Evolutionary conservation across 2,329 filamentous ascomycete genomes (phyloP), one percentile per base, ranked within the genome.

Genomic region (Diaporthe vaccinii): DNA sequence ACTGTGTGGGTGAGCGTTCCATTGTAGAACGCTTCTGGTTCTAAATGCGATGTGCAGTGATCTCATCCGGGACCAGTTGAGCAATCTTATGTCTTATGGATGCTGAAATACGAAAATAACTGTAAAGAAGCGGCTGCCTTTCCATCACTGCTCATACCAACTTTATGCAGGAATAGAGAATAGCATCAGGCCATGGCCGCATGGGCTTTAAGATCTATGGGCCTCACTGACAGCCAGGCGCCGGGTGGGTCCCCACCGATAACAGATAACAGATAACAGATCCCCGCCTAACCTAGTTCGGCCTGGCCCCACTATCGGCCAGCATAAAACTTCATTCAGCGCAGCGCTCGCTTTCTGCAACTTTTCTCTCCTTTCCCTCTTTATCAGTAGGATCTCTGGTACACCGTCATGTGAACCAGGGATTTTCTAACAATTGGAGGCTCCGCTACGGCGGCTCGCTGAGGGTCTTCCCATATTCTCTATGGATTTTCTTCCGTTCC

Each of bases 401-500:
- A 84, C 86, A 88, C 85, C 87, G 87, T 85, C 86, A 88, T 82
- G 84, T 89, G 86, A 86, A 85, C 65, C 84, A 82, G 55, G 28
- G 82, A 83, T 83, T 84, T 83, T 82, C 78, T 79, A 80, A 75
- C 75, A 71, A 78, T 83, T 81, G 87, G 85, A 82, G 87, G 87
- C 87, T 89, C 86, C 87, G 86, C 87, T 81, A 82, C 82, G 81
- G 87, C 85, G 87, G 86, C 86, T 87, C 88, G 87, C 87, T 89
- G 87, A 87, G 86, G 86, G 87, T 85, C 86, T 86, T 84, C 81
- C 82, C 79, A 79, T 77, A 80, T 81, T 81, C 82, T 81, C 85
- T 80, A 85, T 89, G 85, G 84, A 85, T 87, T 84, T 87, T 84
- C 86, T 85, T 88, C 87, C 87, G 87, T 89, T 89, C 87, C 87